Conservation (phyloP, 2,329 filamentous ascomycete species). For the Sporothrix mexicana region DNA sequence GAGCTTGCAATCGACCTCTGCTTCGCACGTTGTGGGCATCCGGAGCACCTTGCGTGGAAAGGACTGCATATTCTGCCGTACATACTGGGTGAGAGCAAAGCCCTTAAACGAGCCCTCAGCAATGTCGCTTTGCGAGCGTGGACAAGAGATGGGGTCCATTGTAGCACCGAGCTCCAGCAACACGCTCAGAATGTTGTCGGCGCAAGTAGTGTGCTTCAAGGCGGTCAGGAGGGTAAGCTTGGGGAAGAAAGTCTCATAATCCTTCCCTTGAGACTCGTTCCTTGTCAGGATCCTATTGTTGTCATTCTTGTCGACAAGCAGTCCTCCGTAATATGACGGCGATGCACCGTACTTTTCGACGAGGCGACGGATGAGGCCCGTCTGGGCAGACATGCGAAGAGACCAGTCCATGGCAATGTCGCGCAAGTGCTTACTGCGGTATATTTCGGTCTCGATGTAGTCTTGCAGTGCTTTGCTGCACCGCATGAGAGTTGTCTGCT, state of each 20-base stretch:
- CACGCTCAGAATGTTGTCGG: neutral
- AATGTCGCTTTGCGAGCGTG: neutral
- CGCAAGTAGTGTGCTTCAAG: neutral
- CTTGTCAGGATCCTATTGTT: neutral
- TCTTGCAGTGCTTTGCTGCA: neutral
- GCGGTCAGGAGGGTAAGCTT: neutral
- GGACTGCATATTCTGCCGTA: neutral
- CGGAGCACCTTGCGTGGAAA: neutral
- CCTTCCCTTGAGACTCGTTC: neutral
- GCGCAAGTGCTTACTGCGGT: neutral
- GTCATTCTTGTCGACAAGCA: neutral
- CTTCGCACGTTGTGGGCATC: neutral
- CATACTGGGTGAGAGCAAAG: neutral
- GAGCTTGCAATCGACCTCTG: neutral
- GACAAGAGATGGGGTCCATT: neutral
- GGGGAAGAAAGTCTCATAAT: neutral
- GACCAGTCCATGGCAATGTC: slow-evolving; percentile 25
- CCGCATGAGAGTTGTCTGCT: neutral
- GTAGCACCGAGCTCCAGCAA: neutral
- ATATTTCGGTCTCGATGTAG: slow-evolving; percentile 3
- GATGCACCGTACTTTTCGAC: slow-evolving; percentile 17
- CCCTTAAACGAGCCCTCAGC: neutral
- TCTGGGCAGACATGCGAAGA: neutral
- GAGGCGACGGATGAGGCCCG: slow-evolving; percentile 21
- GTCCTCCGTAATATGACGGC: slow-evolving; percentile 4